Evolutionary conservation across 176 grass and related monocot species (phyloP).

Genomic region (Oryza nivara): DNA sequence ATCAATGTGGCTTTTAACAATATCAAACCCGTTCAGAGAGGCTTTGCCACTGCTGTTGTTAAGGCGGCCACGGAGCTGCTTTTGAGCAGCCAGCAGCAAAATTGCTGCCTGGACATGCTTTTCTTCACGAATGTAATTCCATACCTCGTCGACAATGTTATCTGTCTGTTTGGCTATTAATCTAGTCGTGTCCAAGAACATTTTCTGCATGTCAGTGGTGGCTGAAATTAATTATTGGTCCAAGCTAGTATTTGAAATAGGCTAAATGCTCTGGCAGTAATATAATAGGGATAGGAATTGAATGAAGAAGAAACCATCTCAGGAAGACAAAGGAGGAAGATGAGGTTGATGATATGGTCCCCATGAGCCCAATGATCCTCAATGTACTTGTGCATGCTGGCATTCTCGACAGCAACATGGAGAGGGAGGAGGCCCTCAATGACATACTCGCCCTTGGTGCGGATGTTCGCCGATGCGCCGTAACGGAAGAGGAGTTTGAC

Average conservation of each 20-base stretch:
- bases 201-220: neutral
- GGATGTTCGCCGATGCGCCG: neutral
- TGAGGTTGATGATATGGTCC: neutral
- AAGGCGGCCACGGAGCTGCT: too few relatives aligned
- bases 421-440: neutral
- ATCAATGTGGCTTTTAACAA: too few relatives aligned
- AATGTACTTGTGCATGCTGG: conserved; percentile 27
- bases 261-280: neutral
- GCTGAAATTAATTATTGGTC: neutral
- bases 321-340: conserved; percentile 19
- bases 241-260: neutral
- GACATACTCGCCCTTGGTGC: neutral
- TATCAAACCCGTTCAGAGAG: too few relatives aligned
- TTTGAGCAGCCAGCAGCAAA: conserved; percentile 24
- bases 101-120: neutral
- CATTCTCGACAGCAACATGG: conserved; percentile 4
- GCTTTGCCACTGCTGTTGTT: too few relatives aligned
- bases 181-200: neutral
- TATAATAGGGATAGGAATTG: neutral
- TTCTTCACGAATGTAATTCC: too few relatives aligned
- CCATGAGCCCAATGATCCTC: conserved; percentile 8
- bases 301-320: conserved; percentile 5
- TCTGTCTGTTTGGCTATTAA: too few relatives aligned
- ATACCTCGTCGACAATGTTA: too few relatives aligned
- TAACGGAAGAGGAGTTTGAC: conserved; percentile 14